Conservation (phyloP, 129 eudicot genomes). For the Pittosporum tobira region DNA sequence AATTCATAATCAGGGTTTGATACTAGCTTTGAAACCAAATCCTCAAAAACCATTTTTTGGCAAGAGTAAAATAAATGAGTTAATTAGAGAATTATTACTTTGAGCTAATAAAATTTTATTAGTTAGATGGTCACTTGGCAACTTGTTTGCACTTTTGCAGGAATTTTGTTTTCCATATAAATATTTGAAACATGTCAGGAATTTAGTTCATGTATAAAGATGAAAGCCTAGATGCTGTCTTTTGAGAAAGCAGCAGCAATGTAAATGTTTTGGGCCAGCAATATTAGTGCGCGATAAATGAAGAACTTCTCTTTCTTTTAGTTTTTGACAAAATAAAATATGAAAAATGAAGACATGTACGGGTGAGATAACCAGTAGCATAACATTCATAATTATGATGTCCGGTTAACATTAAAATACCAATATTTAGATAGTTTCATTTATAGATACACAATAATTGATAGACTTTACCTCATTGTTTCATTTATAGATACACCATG, state of each 20-base stretch:
- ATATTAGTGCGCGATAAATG: not conserved
- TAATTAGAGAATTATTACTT: no score
- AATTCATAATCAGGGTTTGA: not conserved
- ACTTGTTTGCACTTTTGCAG: no score
- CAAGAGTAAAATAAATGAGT: no score
- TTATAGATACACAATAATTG: not conserved
- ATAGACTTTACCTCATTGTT: slow-evolving; percentile 57
- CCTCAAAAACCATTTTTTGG: no score
- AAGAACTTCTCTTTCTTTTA: not conserved
- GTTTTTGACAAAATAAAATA: no score
- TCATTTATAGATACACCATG: slow-evolving; percentile 18
- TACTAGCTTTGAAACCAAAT: no score
- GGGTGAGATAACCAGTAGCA: not conserved
- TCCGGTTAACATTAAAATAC: not conserved
- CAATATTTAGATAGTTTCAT: not conserved
- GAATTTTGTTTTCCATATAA: no score
- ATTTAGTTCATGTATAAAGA: not conserved
- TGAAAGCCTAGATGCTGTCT: not conserved
- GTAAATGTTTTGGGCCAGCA: no score
- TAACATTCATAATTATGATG: not conserved
- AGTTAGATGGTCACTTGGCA: no score
- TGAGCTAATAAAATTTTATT: no score
- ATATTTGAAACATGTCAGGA: not conserved
- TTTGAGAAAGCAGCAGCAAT: not conserved
- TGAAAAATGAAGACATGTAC: not conserved